Percentiles rank a stretch among this genome's conserved stretches.
These are phyloP conservation scores for Lichtheimia ramosa DNA, from an alignment of 371 early-diverging fungal species.

Conservation along the genomic window DNA sequence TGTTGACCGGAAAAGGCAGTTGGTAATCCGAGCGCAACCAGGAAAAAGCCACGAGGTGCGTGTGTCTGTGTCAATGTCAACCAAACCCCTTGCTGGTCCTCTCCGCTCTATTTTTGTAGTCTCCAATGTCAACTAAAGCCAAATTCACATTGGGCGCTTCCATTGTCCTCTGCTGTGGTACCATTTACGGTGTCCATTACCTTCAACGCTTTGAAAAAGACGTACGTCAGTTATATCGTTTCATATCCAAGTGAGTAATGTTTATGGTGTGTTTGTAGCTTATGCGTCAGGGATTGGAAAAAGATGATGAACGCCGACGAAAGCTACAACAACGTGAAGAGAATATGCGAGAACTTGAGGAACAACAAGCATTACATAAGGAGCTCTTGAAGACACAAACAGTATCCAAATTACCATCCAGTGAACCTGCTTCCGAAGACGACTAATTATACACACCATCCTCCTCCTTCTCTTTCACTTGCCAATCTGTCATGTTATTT, in stretches of 20 bases:
- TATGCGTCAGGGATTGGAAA: slow-evolving; percentile 30
- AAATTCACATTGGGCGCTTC: slow-evolving; percentile 49
- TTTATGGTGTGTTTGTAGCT: slow-evolving; percentile 12
- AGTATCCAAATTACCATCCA: slow-evolving; percentile 33
- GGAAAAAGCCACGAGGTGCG: slow-evolving; percentile 1
- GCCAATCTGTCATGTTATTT: too few relatives aligned
- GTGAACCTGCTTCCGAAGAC: slow-evolving; percentile 33
- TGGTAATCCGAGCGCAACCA: not conserved
- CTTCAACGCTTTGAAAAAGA: slow-evolving; percentile 46
- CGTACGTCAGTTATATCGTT: slow-evolving; percentile 16
- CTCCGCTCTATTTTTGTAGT: not conserved
- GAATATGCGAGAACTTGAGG: slow-evolving; percentile 47
- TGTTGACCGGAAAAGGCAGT: not conserved
- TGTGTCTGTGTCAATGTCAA: not conserved
- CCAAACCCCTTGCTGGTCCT: not conserved
- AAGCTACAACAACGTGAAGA: slow-evolving; percentile 37
- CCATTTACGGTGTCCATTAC: slow-evolving; percentile 53
- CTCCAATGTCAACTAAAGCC: slow-evolving; percentile 38
- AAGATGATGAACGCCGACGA: slow-evolving; percentile 41
- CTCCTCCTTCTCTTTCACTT: too few relatives aligned
- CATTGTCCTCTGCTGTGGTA: slow-evolving; percentile 42
- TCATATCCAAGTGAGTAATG: too few relatives aligned
- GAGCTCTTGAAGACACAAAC: slow-evolving; percentile 46
- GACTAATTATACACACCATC: slow-evolving; percentile 9
- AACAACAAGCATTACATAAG: slow-evolving; percentile 46